Evolutionary conservation across 306 rosid species (phyloP).

Genomic region (Delonix regia): DNA sequence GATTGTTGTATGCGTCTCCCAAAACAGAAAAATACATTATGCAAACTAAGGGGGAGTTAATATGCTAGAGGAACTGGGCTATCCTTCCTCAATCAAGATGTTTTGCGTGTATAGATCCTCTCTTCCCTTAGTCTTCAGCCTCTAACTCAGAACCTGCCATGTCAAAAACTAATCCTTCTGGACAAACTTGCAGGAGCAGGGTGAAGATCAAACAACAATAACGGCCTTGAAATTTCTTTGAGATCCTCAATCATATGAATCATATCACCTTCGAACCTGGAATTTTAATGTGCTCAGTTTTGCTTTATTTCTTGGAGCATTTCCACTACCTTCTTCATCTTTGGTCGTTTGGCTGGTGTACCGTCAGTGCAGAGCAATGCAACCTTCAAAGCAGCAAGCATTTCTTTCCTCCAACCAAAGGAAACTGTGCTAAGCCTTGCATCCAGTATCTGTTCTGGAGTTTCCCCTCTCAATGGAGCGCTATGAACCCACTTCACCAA

Average conservation of each 20-base stretch:
- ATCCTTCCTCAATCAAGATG: not conserved
- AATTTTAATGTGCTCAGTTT: slow-evolving; percentile 36
- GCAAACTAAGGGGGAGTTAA: not conserved
- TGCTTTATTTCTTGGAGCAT: slow-evolving; percentile 86
- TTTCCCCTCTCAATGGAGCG: slow-evolving; percentile 90
- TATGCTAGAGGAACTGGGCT: not conserved
- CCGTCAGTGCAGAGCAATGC: slow-evolving; percentile 93
- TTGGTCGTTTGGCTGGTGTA: slow-evolving; percentile 93
- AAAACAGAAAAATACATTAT: not conserved
- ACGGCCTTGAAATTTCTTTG: not conserved
- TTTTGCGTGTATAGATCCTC: not conserved
- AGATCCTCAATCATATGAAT: slow-evolving; percentile 26
- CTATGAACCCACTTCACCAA: slow-evolving; percentile 97
- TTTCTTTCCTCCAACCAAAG: slow-evolving; percentile 96
- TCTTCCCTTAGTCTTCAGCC: slow-evolving; percentile 20
- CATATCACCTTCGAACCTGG: slow-evolving; percentile 4
- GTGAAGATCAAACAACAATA: not conserved
- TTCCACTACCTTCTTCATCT: slow-evolving; percentile 95
- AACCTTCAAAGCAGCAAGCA: slow-evolving; percentile 97
- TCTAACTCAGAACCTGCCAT: not conserved
- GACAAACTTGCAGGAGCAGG: not conserved
- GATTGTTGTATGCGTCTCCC: slow-evolving; percentile 4
- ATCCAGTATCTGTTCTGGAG: slow-evolving; percentile 98
- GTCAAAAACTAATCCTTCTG: not conserved
- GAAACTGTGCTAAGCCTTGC: slow-evolving; percentile 92